Evolutionary conservation across 139 green algal genomes (phyloP), one percentile per base, ranked within the genome.

Genomic region (Picochlorum sp.): DNA sequence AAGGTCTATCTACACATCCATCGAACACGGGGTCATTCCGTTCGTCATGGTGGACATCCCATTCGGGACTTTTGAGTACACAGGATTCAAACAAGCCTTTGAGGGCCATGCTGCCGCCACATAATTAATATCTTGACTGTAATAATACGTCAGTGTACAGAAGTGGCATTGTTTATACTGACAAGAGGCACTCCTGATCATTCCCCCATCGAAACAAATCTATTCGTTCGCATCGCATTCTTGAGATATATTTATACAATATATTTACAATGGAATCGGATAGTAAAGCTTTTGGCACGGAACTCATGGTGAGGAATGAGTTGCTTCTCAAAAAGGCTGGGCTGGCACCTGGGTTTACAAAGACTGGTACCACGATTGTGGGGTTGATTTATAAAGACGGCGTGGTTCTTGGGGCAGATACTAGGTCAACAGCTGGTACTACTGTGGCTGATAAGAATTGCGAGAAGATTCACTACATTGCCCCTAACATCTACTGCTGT

Each of bases 401-500:
- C 3, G 89, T 99, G n/a, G 89, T 99, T 20, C 76, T 99, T 14
- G 94, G 90, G 4, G 94, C 94, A 6, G 94, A 99, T 71, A 99
- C 94, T 4, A 80, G 94, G 6, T 97, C 94, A 3, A 99, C 94
- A 0, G 78, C 89, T 15, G 94, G 91, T 11, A 82, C 78, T 15
- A 97, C 92, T 8, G 92, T 99, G n/a, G 89, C 88, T 15, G 94
- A 99, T 79, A 99, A 99, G 69, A 98, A 99, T 74, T 98, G 92
- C 77, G 87, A 95, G 67, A 99, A 99, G 79, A 98, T 99, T 51
- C 92, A 98, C 65, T 97, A 86, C 74, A 96, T 99, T 38, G 85
- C 94, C 2, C 84, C 89, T 61, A 99, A 99, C 74, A 97, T 99
- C 61, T 97, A 96, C 76, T 98, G 92, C 71, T 97, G 94, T 61